These are phyloP conservation scores for Phytopythium litorale DNA, from an alignment of 352 stramenopile species.

Conservation along the genomic window DNA sequence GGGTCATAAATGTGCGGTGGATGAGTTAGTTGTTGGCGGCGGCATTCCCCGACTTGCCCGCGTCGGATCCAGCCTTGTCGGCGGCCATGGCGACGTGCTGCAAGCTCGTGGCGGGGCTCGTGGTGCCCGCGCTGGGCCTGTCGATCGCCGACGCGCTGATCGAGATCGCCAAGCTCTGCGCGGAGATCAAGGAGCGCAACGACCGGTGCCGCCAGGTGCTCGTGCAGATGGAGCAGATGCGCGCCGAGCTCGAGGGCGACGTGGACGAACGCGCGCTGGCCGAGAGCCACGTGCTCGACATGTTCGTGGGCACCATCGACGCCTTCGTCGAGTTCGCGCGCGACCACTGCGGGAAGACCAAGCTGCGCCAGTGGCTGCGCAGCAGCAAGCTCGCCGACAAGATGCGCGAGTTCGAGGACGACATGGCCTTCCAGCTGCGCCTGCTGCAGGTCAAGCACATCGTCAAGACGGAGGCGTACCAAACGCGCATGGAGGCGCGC, in stretches of 20 bases:
- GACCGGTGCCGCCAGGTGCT: constrained; percentile 15
- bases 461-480: constrained; percentile 12
- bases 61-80: neutral
- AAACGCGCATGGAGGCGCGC: constrained; percentile 7
- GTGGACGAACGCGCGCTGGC: constrained; percentile 10
- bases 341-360: constrained; percentile 16
- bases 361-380: constrained; percentile 12
- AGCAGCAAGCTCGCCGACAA: constrained; percentile 10
- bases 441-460: constrained; percentile 22
- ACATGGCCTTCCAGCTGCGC: constrained; percentile 16
- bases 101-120: constrained; percentile 20
- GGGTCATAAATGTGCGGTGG: neutral
- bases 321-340: constrained; percentile 17
- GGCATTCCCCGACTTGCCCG: neutral
- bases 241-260: constrained; percentile 15
- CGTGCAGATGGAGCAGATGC: constrained; percentile 16
- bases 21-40: no score
- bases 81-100: constrained; percentile 15
- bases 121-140: constrained; percentile 10
- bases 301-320: constrained; percentile 10
- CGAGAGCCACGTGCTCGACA: constrained; percentile 13
- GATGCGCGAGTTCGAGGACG: constrained; percentile 15
- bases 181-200: constrained; percentile 22
- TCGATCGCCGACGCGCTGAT: constrained; percentile 16
- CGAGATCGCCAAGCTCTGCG: constrained; percentile 19